A percentile compares a stretch with the other conserved stretches of the same genome.
Conservation (phyloP, 1,284 basidiomycete genomes). For the Marasmius oreades region DNA sequence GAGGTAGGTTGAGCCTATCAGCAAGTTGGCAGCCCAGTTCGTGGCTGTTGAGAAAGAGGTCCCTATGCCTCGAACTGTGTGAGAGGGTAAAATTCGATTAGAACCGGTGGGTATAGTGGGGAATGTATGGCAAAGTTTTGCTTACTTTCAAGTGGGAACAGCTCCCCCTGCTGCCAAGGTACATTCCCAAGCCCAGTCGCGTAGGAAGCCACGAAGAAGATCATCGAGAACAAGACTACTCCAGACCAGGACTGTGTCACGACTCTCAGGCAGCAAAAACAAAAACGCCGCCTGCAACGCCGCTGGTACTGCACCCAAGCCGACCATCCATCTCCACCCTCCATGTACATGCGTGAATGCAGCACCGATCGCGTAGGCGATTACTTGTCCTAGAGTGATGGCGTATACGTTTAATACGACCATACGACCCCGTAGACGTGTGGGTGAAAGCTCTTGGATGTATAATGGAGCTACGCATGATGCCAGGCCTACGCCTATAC, state of each 20-base stretch:
- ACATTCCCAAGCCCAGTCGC: constrained; percentile 77
- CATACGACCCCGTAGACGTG: constrained; percentile 71
- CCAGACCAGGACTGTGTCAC: constrained; percentile 63
- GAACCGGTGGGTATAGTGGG: too few relatives aligned
- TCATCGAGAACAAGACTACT: constrained; percentile 75
- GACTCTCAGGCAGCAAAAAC: constrained; percentile 74
- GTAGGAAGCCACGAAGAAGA: constrained; percentile 80
- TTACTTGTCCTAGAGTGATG: constrained; percentile 72
- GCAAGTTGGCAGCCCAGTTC: constrained; percentile 79
- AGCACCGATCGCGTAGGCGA: constrained; percentile 76
- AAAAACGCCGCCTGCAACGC: constrained; percentile 60
- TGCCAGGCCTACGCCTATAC: constrained; percentile 67
- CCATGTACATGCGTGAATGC: constrained; percentile 59
- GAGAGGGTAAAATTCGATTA: not conserved
- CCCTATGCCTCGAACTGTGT: constrained; percentile 72
- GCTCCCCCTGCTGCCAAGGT: constrained; percentile 86
- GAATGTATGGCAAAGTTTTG: too few relatives aligned
- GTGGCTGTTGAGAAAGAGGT: constrained; percentile 77
- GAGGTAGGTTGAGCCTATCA: constrained; percentile 78
- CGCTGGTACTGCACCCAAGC: constrained; percentile 67
- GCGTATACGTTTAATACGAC: constrained; percentile 66
- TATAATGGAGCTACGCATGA: constrained; percentile 80
- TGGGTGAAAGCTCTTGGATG: constrained; percentile 82
- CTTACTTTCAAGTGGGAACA: constrained; percentile 71
- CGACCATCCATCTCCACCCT: constrained; percentile 87